Evolutionary conservation across 2,329 filamentous ascomycete species (phyloP).

Genomic region (Fusarium sp.): DNA sequence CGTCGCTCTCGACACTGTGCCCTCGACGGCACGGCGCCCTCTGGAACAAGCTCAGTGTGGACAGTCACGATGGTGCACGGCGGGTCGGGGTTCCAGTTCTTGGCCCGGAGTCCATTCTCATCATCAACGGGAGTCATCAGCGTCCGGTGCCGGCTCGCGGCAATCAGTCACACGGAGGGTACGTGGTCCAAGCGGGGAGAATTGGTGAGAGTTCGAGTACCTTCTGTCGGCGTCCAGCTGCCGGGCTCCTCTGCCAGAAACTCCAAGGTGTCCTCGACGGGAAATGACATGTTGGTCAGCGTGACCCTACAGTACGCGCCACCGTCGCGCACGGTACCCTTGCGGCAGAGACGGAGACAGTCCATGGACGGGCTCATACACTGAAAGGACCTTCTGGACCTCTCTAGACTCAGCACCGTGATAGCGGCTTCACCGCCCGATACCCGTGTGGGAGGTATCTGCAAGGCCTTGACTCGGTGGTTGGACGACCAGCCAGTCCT

Average conservation of each 20-base stretch:
- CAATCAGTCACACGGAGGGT: slow-evolving; percentile 32
- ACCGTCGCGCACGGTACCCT: slow-evolving; percentile 14
- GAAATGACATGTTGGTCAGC: slow-evolving; percentile 45
- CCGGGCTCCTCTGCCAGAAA: slow-evolving; percentile 12
- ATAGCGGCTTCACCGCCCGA: slow-evolving; percentile 41
- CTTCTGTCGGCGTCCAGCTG: slow-evolving; percentile 32
- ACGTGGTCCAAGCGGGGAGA: slow-evolving; percentile 34
- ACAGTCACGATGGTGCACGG: slow-evolving; percentile 28
- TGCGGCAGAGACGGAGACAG: not conserved
- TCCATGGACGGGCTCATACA: slow-evolving; percentile 24
- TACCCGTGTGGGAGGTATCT: slow-evolving; percentile 37
- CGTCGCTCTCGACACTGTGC: slow-evolving; percentile 27
- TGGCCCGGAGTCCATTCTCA: slow-evolving; percentile 16
- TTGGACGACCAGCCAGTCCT: slow-evolving; percentile 21
- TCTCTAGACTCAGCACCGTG: slow-evolving; percentile 31
- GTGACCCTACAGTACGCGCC: slow-evolving; percentile 42
- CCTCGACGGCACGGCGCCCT: slow-evolving; percentile 4
- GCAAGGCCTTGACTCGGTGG: not conserved
- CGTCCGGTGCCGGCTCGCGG: slow-evolving; percentile 33
- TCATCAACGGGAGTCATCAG: slow-evolving; percentile 33
- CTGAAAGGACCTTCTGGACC: slow-evolving; percentile 34
- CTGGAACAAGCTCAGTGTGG: slow-evolving; percentile 17
- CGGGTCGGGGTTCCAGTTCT: slow-evolving; percentile 24
- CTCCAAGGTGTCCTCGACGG: slow-evolving; percentile 29
- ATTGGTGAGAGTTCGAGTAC: slow-evolving; percentile 40